Conservation (phyloP, 1,284 basidiomycete species). For the Irpex sp. region DNA sequence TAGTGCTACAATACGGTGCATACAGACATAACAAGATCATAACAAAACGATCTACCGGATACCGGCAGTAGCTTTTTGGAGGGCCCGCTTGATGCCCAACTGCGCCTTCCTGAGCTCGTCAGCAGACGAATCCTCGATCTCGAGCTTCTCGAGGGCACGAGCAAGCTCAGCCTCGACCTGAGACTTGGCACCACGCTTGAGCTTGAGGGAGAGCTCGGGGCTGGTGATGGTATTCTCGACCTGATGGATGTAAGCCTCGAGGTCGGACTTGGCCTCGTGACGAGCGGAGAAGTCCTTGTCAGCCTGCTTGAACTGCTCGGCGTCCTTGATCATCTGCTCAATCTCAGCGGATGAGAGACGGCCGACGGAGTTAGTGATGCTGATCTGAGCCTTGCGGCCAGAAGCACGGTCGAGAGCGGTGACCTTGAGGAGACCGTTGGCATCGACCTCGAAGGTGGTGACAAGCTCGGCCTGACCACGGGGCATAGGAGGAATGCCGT, state of each 20-base stretch:
- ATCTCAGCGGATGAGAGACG: slow-evolving; percentile 94
- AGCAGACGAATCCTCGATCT: slow-evolving; percentile 88
- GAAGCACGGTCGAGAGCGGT: slow-evolving; percentile 93
- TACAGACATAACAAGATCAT: neutral
- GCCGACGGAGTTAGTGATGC: slow-evolving; percentile 94
- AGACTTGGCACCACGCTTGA: slow-evolving; percentile 91
- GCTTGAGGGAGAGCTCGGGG: slow-evolving; percentile 94
- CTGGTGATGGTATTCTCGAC: slow-evolving; percentile 91
- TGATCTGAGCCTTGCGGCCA: slow-evolving; percentile 95
- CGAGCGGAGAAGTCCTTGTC: slow-evolving; percentile 97
- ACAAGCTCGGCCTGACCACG: slow-evolving; percentile 95
- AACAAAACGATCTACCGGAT: slow-evolving; percentile 49
- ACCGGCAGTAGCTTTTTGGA: slow-evolving; percentile 92
- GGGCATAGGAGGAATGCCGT: slow-evolving; percentile 94
- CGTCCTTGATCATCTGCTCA: slow-evolving; percentile 98
- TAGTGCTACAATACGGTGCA: slow-evolving; percentile 7
- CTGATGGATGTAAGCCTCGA: slow-evolving; percentile 94
- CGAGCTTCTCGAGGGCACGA: slow-evolving; percentile 93
- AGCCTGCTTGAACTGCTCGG: slow-evolving; percentile 92
- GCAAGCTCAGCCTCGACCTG: slow-evolving; percentile 96
- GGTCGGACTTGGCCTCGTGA: slow-evolving; percentile 95
- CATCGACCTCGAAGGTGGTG: slow-evolving; percentile 96
- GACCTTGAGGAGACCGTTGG: slow-evolving; percentile 95
- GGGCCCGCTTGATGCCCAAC: slow-evolving; percentile 88
- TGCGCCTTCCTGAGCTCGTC: slow-evolving; percentile 95